A percentile compares a stretch with the other conserved stretches of the same genome.
Evolutionary conservation across 2,329 filamentous ascomycete species (phyloP).

Genomic region (Blastomyces percursus): DNA sequence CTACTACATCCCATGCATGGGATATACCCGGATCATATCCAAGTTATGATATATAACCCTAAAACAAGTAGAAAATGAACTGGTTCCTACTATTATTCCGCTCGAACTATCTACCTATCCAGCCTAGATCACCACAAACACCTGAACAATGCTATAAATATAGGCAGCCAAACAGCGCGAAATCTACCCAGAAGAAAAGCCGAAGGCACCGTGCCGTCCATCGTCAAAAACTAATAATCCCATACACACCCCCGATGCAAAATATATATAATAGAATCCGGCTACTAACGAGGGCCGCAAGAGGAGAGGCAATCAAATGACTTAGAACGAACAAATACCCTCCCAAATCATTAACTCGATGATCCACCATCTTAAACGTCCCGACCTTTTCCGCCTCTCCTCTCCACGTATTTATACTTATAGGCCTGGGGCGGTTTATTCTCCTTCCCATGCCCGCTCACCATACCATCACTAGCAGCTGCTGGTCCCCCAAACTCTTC

Average conservation of each 20-base stretch:
- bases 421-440: constrained; percentile 22
- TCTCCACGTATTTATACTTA: constrained; percentile 28
- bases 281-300: neutral
- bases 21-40: neutral
- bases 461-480: constrained; percentile 17
- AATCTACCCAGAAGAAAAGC: too few species aligned
- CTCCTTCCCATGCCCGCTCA: constrained; percentile 15
- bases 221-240: neutral
- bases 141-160: neutral
- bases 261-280: neutral
- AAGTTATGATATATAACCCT: neutral
- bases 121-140: neutral
- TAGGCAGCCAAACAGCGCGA: neutral
- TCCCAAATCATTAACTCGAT: neutral
- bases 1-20: neutral
- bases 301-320: neutral
- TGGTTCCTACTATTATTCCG: neutral
- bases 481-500: constrained; percentile 26
- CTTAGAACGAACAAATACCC: neutral
- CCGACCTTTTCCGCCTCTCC: constrained; percentile 2
- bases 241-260: neutral
- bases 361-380: neutral
- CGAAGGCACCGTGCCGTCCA: neutral
- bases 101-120: neutral
- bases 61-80: neutral